phyloP scores from a whole-genome alignment of 2,329 filamentous ascomycete species.

The Arthrobotrys sphaeroides region DNA sequence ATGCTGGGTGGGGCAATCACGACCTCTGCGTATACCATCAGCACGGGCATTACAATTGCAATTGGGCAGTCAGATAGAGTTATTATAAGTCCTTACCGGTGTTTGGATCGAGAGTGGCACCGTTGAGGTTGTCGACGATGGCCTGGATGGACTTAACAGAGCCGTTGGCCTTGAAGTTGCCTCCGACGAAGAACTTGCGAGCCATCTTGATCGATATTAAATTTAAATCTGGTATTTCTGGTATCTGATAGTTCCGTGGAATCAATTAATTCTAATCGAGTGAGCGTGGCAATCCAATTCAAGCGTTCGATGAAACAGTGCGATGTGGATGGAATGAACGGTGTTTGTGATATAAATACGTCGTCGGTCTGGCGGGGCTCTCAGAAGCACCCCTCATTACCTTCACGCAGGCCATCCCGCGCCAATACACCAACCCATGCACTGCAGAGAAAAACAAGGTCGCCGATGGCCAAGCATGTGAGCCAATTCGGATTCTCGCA shows the following conservation, averaged over 20 bases:
- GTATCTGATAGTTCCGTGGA: conserved; percentile 1
- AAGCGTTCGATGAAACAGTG: too few relatives aligned
- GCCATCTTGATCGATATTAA: too few relatives aligned
- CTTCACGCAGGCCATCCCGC: conserved; percentile 12
- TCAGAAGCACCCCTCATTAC: conserved; percentile 7
- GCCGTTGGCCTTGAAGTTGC: conserved; percentile 99
- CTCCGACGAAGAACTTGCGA: conserved; percentile 95
- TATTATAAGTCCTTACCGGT: conserved; percentile 72
- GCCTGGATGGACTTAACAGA: conserved; percentile 86
- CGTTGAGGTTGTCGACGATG: conserved; percentile 89
- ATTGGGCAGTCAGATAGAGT: too few relatives aligned
- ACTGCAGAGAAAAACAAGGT: conserved; percentile 3
- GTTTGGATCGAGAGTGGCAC: conserved; percentile 79
- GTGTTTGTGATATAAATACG: conserved; percentile 37
- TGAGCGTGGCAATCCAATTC: conserved; percentile 19
- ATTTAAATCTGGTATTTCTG: too few relatives aligned
- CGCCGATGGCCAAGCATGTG: conserved; percentile 15
- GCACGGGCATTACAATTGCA: too few relatives aligned
- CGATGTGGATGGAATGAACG: conserved; percentile 5
- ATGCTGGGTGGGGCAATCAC: conserved; percentile 90
- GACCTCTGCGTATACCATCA: conserved; percentile 82
- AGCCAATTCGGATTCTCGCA: conserved; percentile 11
- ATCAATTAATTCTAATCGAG: too few relatives aligned
- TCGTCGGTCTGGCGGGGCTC: conserved; percentile 44
- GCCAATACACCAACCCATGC: conserved; percentile 37